Evolutionary conservation across 1,139 yeast species (phyloP).

Genomic region (Arxiozyma slooffiae): DNA sequence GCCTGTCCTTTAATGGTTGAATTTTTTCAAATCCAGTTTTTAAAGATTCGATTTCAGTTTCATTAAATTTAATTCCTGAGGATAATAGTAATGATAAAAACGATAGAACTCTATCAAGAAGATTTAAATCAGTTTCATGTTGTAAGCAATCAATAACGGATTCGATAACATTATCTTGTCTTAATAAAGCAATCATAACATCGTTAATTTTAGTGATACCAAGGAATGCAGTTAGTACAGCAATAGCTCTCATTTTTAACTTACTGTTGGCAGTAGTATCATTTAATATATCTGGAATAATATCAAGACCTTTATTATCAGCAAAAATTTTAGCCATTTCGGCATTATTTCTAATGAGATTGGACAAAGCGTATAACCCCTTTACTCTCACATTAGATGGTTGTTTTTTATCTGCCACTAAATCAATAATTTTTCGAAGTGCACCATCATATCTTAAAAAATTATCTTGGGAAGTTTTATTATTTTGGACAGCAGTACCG

Average conservation of each 20-base stretch:
- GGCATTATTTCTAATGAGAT: conserved; percentile 61
- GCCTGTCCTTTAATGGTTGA: conserved; percentile 37
- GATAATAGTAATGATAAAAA: conserved; percentile 42
- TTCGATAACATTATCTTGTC: conserved; percentile 35
- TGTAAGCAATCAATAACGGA: conserved; percentile 34
- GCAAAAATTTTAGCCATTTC: conserved; percentile 49
- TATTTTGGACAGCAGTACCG: conserved; percentile 91
- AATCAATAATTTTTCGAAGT: conserved; percentile 36
- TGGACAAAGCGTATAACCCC: conserved; percentile 68
- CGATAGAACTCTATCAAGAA: conserved; percentile 53
- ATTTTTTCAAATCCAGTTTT: conserved; percentile 37
- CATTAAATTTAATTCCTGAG: conserved; percentile 40
- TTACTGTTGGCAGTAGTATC: conserved; percentile 28
- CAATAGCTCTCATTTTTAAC: conserved; percentile 44
- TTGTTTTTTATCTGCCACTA: conserved; percentile 31
- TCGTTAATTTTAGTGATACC: conserved; percentile 40
- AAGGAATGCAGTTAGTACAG: conserved; percentile 48
- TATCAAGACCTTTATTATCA: conserved; percentile 53
- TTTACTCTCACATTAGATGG: conserved; percentile 42
- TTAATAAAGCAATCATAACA: conserved; percentile 34
- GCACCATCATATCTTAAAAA: conserved; percentile 46
- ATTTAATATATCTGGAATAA: conserved; percentile 29
- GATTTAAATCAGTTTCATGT: conserved; percentile 39
- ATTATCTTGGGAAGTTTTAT: conserved; percentile 60
- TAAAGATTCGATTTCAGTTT: conserved; percentile 39